Conservation (phyloP, 148 eudicot genomes). For the Polygonum aviculare region DNA sequence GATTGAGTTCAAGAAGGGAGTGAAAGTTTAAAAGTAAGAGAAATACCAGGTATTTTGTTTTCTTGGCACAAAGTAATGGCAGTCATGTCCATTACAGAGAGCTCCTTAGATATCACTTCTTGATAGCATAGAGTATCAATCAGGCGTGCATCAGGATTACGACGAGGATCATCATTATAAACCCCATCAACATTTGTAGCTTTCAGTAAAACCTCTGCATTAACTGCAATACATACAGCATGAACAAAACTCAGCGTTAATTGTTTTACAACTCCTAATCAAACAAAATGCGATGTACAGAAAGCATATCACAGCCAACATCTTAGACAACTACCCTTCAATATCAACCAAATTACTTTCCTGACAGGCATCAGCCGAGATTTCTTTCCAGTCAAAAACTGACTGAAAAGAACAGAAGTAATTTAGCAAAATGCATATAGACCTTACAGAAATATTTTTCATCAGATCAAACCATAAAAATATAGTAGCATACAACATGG, state of each 20-base stretch:
- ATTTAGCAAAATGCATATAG: not conserved
- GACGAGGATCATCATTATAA: slow-evolving; percentile 66
- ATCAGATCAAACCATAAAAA: not conserved
- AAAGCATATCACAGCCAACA: not conserved
- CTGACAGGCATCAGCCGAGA: not conserved
- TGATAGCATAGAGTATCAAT: slow-evolving; percentile 81
- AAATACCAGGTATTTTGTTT: slow-evolving; percentile 84
- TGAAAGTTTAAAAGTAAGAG: not conserved
- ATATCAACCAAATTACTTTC: too few relatives aligned
- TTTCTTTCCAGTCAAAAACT: not conserved
- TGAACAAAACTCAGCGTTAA: not conserved
- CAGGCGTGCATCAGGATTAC: slow-evolving; percentile 68
- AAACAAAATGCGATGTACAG: not conserved
- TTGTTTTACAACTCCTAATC: not conserved
- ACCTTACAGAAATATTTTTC: not conserved
- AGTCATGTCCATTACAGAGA: slow-evolving; percentile 95
- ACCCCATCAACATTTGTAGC: slow-evolving; percentile 99
- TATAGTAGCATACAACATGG: not conserved
- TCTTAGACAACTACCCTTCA: not conserved
- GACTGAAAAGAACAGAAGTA: not conserved
- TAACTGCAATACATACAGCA: slow-evolving; percentile 36
- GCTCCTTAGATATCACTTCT: slow-evolving; percentile 78
- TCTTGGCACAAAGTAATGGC: slow-evolving; percentile 98
- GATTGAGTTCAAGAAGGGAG: not conserved
- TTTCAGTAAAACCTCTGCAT: slow-evolving; percentile 93